Conservation (phyloP, 2,329 filamentous ascomycete species). For the Podosphaera xanthii region DNA sequence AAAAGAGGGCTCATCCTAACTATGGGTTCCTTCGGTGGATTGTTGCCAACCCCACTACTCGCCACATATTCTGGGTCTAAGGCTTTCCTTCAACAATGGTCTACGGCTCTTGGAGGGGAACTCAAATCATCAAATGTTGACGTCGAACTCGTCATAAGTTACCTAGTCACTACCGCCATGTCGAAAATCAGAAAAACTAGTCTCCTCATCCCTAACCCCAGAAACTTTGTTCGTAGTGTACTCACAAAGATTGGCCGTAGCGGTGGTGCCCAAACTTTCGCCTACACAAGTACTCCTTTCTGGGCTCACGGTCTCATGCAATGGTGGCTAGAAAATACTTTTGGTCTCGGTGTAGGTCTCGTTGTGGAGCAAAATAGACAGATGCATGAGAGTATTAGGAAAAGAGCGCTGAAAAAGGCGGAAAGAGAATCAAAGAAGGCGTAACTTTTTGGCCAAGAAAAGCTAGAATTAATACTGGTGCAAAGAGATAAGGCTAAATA, state of each 20-base stretch:
- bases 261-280: conserved; percentile 55
- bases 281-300: conserved; percentile 73
- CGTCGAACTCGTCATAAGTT: conserved; percentile 78
- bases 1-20: conserved; percentile 79
- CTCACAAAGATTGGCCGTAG: conserved; percentile 59
- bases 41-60: conserved; percentile 74
- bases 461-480: no score
- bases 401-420: conserved; percentile 45
- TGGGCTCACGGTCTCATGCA: conserved; percentile 83
- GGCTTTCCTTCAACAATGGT: conserved; percentile 96
- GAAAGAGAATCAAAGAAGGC: conserved; percentile 39
- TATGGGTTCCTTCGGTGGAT: conserved; percentile 91
- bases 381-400: conserved; percentile 47
- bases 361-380: conserved; percentile 36
- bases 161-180: conserved; percentile 91
- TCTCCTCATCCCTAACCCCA: conserved; percentile 57
- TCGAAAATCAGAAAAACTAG: conserved; percentile 74
- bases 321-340: conserved; percentile 45
- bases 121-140: conserved; percentile 60
- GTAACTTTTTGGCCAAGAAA: conserved; percentile 2
- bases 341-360: conserved; percentile 31
- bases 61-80: conserved; percentile 96
- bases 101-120: conserved; percentile 61
- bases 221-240: conserved; percentile 56
- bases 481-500: no score